These are phyloP conservation scores for Penstemon newberryi DNA, from an alignment of 257 asterid species.

Conservation along the genomic window DNA sequence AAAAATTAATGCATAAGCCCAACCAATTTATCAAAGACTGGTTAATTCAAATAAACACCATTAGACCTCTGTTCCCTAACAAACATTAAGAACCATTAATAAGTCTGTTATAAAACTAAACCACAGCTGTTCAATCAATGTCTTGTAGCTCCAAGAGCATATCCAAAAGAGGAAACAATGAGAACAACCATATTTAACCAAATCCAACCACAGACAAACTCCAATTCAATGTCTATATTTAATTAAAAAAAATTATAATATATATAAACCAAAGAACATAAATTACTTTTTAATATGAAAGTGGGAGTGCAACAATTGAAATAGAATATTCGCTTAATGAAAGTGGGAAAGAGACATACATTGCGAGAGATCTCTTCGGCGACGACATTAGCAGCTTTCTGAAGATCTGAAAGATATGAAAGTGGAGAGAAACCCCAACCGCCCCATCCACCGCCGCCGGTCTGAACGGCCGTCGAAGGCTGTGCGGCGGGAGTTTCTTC, in stretches of 20 bases:
- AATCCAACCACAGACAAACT: background rate
- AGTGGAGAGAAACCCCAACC: conserved; percentile 62
- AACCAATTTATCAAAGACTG: too few relatives aligned
- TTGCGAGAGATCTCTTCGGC: conserved; percentile 77
- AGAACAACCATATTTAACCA: background rate
- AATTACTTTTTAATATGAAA: too few relatives aligned
- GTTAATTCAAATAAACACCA: too few relatives aligned
- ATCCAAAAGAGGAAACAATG: background rate
- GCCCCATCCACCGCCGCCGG: conserved; percentile 49
- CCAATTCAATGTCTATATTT: background rate
- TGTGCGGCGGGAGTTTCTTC: conserved; percentile 15
- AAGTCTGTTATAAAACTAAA: background rate
- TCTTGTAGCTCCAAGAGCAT: background rate
- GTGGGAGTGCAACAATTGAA: background rate
- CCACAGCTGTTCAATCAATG: background rate
- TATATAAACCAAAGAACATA: background rate
- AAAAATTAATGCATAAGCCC: background rate
- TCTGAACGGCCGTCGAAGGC: conserved; percentile 14
- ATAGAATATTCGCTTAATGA: background rate
- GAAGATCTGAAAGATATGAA: conserved; percentile 61
- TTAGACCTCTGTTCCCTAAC: background rate
- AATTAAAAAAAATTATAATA: background rate
- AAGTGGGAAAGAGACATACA: conserved; percentile 29
- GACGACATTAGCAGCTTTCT: conserved; percentile 59
- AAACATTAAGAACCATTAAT: background rate